A percentile compares a stretch with the other conserved stretches of the same genome.
Evolutionary conservation across 2,329 filamentous ascomycete genomes (phyloP).

Genomic region (Dothiorella sarmentorum): DNA sequence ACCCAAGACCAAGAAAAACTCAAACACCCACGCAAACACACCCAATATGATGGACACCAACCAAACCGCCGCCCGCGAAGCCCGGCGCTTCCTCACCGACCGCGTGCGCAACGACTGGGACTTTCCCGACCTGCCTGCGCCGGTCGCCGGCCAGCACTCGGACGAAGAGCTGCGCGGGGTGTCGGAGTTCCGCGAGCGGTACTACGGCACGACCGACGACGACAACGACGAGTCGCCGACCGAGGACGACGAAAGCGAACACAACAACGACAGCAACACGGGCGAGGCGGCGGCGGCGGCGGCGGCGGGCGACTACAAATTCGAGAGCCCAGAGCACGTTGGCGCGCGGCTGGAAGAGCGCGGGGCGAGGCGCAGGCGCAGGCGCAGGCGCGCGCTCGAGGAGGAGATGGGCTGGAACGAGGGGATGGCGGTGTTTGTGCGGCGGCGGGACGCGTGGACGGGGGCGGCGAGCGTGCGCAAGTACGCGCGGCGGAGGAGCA

Average conservation of each 20-base stretch:
- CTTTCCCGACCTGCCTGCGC: conserved; percentile 37
- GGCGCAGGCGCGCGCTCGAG: conserved; percentile 36
- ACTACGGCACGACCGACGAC: conserved; percentile 35
- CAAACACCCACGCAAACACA: not conserved
- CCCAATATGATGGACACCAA: conserved; percentile 25
- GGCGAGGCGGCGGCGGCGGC: conserved; percentile 5
- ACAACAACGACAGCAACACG: not conserved
- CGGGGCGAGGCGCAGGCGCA: conserved; percentile 32
- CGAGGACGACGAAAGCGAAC: conserved; percentile 19
- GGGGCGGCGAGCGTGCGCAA: conserved; percentile 57
- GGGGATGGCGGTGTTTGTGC: conserved; percentile 75
- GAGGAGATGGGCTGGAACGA: conserved; percentile 65
- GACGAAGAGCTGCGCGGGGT: conserved; percentile 33
- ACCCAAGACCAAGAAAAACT: no score
- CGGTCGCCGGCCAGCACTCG: conserved; percentile 19
- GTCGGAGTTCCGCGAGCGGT: conserved; percentile 42
- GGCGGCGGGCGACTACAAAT: conserved; percentile 33
- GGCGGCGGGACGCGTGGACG: conserved; percentile 80
- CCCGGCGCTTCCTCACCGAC: conserved; percentile 41
- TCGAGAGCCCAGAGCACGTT: conserved; percentile 46
- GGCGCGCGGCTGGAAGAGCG: conserved; percentile 32
- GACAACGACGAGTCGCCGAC: conserved; percentile 27
- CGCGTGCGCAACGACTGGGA: conserved; percentile 46
- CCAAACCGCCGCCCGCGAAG: conserved; percentile 41
- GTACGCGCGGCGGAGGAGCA: conserved; percentile 31